Percentiles rank a stretch among this genome's conserved stretches.
Evolutionary conservation across 306 rosid genomes (phyloP).

Genomic region (Comarum palustre): DNA sequence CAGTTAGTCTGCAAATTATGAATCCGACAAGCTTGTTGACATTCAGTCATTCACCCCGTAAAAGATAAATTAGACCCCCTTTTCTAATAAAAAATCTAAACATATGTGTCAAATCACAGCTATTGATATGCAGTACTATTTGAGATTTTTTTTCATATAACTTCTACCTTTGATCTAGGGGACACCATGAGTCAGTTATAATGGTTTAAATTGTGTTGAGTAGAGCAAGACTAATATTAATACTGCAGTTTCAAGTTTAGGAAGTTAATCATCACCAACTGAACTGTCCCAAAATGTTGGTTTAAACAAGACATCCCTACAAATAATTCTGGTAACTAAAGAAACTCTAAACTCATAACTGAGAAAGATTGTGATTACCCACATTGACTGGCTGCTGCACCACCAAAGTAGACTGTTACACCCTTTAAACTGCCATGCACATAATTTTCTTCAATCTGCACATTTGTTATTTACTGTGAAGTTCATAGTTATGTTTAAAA

Average conservation of each 20-base stretch:
- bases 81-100: too few relatives aligned
- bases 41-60: too few relatives aligned
- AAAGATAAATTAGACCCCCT: too few relatives aligned
- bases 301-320: background rate
- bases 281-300: background rate
- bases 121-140: background rate
- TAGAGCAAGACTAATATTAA: background rate
- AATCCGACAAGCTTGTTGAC: too few relatives aligned
- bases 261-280: background rate
- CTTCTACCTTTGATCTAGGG: background rate
- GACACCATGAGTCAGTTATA: background rate
- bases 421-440: conserved; percentile 26
- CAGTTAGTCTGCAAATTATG: too few relatives aligned
- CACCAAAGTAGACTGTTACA: conserved; percentile 32
- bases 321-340: background rate
- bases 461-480: background rate
- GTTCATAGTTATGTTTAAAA: background rate
- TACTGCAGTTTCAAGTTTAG: background rate
- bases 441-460: conserved; percentile 37
- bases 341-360: too few relatives aligned
- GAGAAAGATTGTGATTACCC: background rate
- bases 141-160: background rate
- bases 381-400: conserved; percentile 13
- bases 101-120: background rate
- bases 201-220: background rate